phyloP scores from a whole-genome alignment of 345 rosid species.

The Pistacia integerrima region DNA sequence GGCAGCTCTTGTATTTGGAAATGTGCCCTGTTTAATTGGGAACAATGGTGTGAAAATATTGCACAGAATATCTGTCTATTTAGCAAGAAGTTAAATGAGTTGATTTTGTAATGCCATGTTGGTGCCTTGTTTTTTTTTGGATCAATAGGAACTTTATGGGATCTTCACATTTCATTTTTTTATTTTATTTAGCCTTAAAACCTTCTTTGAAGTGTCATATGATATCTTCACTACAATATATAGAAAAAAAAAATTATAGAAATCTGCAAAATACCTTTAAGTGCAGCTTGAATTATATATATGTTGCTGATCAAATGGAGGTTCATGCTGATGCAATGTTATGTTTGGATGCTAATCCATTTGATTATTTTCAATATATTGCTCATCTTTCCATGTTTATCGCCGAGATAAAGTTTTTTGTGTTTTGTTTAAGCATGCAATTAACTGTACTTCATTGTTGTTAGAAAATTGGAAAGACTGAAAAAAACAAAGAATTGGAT shows the following conservation, averaged over 20 bases:
- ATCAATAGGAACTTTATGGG: neutral
- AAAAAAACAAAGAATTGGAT: conserved; percentile 64
- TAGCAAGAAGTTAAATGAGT: neutral
- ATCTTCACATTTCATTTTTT: neutral
- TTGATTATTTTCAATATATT: neutral
- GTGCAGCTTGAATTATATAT: neutral
- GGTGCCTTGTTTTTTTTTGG: neutral
- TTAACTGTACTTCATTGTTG: conserved; percentile 18
- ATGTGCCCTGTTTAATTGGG: neutral
- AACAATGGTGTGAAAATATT: neutral
- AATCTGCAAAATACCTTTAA: neutral
- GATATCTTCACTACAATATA: neutral
- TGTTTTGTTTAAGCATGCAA: neutral
- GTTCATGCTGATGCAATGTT: neutral
- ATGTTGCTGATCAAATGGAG: neutral
- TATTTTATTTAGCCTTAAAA: neutral
- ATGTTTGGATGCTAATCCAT: neutral
- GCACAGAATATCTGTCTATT: neutral
- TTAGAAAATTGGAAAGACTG: conserved; percentile 77
- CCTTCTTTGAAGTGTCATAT: neutral
- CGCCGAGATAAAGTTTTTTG: neutral
- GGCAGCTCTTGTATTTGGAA: neutral
- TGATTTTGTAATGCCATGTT: neutral
- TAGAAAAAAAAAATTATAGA: neutral
- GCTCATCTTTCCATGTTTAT: conserved; percentile 11